These are phyloP conservation scores for Parachlorella kessleri DNA, from an alignment of 139 green algal species.

Conservation along the genomic window DNA sequence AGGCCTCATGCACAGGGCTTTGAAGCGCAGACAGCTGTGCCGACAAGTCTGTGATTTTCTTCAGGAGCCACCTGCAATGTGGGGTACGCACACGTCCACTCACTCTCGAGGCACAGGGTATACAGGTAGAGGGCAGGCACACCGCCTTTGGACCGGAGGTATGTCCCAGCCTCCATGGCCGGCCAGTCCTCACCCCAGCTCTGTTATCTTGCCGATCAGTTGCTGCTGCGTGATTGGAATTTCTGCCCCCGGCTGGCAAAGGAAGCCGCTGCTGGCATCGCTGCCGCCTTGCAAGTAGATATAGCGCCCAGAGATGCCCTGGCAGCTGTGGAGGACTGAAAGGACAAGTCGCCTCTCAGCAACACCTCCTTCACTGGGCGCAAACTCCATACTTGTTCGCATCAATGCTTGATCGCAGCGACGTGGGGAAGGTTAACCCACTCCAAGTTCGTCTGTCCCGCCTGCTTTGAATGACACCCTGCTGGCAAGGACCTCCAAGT, in stretches of 20 bases:
- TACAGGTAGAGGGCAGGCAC: too few relatives aligned
- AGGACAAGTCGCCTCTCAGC: too few relatives aligned
- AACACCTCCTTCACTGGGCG: constrained; percentile 85
- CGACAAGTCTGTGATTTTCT: constrained; percentile 3
- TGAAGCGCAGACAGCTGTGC: background rate
- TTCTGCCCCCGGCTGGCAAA: constrained; percentile 18
- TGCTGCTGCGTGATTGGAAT: constrained; percentile 37
- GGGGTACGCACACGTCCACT: too few relatives aligned
- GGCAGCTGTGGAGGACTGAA: constrained; percentile 73
- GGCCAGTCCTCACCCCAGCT: constrained; percentile 52
- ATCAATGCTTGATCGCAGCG: too few relatives aligned
- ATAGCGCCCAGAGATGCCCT: constrained; percentile 73
- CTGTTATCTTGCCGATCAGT: constrained; percentile 55
- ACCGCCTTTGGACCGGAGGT: too few relatives aligned
- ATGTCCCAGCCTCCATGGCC: too few relatives aligned
- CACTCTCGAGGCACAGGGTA: too few relatives aligned
- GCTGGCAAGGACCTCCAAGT: too few relatives aligned
- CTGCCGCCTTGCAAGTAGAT: constrained; percentile 43
- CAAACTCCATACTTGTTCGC: too few relatives aligned
- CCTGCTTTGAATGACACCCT: too few relatives aligned
- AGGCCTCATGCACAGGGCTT: constrained; percentile 26
- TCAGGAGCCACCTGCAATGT: constrained; percentile 64
- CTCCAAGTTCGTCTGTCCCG: too few relatives aligned
- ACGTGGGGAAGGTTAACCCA: too few relatives aligned
- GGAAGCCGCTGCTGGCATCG: constrained; percentile 17